Base-by-base conservation (phyloP, 1,284 basidiomycete species). In the Somion occarium region DNA sequence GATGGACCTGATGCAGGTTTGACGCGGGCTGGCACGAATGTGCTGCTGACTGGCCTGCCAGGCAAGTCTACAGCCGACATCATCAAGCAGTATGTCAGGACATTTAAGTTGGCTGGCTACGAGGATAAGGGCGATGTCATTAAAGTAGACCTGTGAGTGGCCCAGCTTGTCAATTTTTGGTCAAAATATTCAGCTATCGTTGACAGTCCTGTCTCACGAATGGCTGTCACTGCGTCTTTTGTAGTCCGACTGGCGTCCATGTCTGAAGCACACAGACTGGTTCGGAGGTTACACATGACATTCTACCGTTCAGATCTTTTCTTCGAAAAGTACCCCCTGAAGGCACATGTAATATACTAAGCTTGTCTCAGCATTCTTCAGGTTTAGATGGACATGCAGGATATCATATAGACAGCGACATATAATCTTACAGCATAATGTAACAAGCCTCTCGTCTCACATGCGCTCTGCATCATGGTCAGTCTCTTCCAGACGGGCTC, bases 201-300 rank as follows among this genome's bases (percentile, higher is more conserved):
- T n/a, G n/a, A 34, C 15, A 34, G 30, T 15, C 30, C 30, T 7
- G 7, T 7, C 15, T 7, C 15, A 15, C 7, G 30, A 34, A 34
- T 34, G 30, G 30, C 30, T 34, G 30, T 34, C 15, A 34, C 30
- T 7, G 30, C 30, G 30, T 64, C 78, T 77, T 58, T 59, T 82
- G 25, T 56, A 5, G 70, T 89, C 26, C 78, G 79, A 24, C 63
- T 83, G 45, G 61, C 65, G 2, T 80, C 79, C 0, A 64, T 73
- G 18, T 74, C 83, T 5, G 84, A 88, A 60, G 88, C 88, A 1
- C 79, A 87, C 58, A 76, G 78, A 46, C 66, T 89, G 30, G 83
- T 82, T 20, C 78, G 83, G 44, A 66, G 70, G 37, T 55, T 86
- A 44, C 85, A 91, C 63, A 77, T 82, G 72, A 82, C 76, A 2